Evolutionary conservation across 192 early-diverging fungal species (phyloP).

Genomic region (Mycoemilia scoparia): DNA sequence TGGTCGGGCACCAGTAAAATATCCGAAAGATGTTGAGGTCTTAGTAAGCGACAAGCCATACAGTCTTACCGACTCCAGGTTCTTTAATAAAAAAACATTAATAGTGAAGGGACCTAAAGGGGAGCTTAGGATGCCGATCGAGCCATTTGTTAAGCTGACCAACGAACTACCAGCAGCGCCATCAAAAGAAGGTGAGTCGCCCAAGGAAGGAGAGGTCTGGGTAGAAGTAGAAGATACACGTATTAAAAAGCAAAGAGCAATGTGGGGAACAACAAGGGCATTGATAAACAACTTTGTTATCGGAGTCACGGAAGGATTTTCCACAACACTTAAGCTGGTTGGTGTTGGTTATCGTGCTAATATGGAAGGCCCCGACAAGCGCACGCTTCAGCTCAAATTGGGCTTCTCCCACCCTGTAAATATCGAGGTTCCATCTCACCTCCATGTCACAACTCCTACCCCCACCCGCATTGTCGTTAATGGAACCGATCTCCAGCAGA

Average conservation of each 20-base stretch:
- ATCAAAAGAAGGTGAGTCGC: constrained; percentile 5
- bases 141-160: constrained; percentile 52
- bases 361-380: constrained; percentile 37
- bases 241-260: constrained; percentile 59
- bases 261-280: constrained; percentile 97
- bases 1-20: constrained; percentile 57
- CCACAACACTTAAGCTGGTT: constrained; percentile 60
- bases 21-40: constrained; percentile 58
- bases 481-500: constrained; percentile 55
- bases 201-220: constrained; percentile 9
- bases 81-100: constrained; percentile 42
- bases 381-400: constrained; percentile 55
- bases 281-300: constrained; percentile 66
- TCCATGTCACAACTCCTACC: constrained; percentile 51
- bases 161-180: constrained; percentile 3
- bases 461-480: constrained; percentile 73
- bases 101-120: constrained; percentile 70
- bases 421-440: constrained; percentile 60
- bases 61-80: constrained; percentile 36
- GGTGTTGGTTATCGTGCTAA: constrained; percentile 90
- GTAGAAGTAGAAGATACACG: constrained; percentile 36
- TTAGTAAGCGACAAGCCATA: constrained; percentile 42
- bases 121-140: constrained; percentile 54
- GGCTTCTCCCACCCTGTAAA: constrained; percentile 74
- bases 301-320: constrained; percentile 82